Conservation (phyloP, 345 rosid genomes). For the Pugionium dolabratum region DNA sequence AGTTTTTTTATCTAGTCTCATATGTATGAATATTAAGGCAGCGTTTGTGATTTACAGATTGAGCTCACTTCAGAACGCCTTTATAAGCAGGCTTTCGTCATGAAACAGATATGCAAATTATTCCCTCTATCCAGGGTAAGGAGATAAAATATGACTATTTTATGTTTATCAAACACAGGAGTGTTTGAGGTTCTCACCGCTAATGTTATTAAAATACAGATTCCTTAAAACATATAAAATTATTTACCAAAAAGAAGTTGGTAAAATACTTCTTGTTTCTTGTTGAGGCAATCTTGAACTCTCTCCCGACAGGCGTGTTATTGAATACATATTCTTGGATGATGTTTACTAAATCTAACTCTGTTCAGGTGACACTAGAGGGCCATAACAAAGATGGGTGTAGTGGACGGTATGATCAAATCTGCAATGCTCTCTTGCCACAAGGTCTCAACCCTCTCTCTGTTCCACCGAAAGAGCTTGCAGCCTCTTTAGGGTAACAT, state of each 20-base stretch:
- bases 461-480: constrained; percentile 89
- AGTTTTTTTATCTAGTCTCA: background rate
- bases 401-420: constrained; percentile 67
- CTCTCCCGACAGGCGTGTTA: constrained; percentile 8
- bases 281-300: constrained; percentile 19
- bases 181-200: background rate
- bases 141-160: background rate
- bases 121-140: constrained; percentile 83
- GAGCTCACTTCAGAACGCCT: constrained; percentile 85
- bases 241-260: background rate
- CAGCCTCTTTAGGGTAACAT: constrained; percentile 84
- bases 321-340: background rate
- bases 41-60: constrained; percentile 54
- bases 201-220: background rate
- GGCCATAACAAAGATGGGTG: constrained; percentile 60
- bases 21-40: constrained; percentile 13
- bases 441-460: constrained; percentile 93
- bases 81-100: constrained; percentile 80
- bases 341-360: constrained; percentile 16
- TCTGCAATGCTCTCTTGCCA: constrained; percentile 86
- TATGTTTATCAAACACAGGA: too few relatives aligned
- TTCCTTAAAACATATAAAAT: background rate
- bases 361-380: constrained; percentile 59
- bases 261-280: constrained; percentile 15
- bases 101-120: constrained; percentile 86